Conservation (phyloP, 1,284 basidiomycete species). For the Microbotryomycetes sp. region DNA sequence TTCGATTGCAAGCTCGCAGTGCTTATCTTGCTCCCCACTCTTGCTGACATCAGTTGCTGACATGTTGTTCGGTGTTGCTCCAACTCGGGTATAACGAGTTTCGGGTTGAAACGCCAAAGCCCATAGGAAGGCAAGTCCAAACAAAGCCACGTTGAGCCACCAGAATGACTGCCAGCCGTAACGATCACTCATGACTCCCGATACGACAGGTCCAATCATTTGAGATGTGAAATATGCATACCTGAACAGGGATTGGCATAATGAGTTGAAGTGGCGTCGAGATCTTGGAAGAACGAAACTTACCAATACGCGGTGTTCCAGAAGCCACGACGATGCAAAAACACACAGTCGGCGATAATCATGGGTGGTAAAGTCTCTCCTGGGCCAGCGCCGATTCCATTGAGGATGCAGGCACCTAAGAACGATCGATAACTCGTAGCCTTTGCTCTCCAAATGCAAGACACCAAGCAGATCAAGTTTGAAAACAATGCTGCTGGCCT, state of each 20-base stretch:
- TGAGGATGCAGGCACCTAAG: constrained; percentile 5
- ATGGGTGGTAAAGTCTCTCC: constrained; percentile 5
- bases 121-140: neutral
- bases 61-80: neutral
- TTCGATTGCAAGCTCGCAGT: neutral
- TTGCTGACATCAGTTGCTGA: neutral
- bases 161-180: neutral
- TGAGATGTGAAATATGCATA: neutral
- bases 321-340: neutral
- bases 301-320: neutral
- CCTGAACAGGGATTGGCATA: neutral
- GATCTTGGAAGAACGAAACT: constrained; percentile 1
- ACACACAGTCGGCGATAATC: constrained; percentile 3
- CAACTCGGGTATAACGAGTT: constrained; percentile 1
- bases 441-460: constrained; percentile 1
- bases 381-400: constrained; percentile 1
- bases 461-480: neutral
- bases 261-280: neutral
- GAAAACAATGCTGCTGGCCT: neutral
- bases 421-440: constrained; percentile 1
- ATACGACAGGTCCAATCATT: constrained; percentile 4
- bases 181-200: neutral
- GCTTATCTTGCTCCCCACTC: neutral
- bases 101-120: neutral
- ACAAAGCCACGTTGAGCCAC: constrained; percentile 7